phyloP scores from a whole-genome alignment of 2,329 filamentous ascomycete genomes.

The Cercospora sojina region DNA sequence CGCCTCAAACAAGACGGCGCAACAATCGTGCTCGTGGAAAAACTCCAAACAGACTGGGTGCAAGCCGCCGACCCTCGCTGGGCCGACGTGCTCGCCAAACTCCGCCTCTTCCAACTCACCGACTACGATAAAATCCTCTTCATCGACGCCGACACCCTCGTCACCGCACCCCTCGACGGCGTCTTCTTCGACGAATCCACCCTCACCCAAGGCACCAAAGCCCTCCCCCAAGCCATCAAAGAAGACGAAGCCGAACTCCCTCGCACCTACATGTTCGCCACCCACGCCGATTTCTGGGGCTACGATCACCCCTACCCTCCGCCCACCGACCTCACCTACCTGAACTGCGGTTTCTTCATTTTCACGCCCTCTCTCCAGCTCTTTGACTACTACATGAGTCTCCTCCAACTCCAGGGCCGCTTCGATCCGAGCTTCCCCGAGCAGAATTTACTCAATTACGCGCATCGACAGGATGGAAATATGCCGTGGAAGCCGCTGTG shows the following conservation, averaged over 20 bases:
- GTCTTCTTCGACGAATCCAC: conserved; percentile 42
- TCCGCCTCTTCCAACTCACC: conserved; percentile 39
- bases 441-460: conserved; percentile 45
- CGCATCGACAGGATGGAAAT: conserved; percentile 40
- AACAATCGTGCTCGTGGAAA: conserved; percentile 38
- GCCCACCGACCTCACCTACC: conserved; percentile 30
- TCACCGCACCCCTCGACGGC: conserved; percentile 31
- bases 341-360: conserved; percentile 44
- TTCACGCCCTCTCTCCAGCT: conserved; percentile 37
- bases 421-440: conserved; percentile 40
- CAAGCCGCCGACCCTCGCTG: conserved; percentile 32
- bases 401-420: conserved; percentile 36
- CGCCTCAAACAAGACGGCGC: conserved; percentile 40
- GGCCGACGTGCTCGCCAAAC: conserved; percentile 40
- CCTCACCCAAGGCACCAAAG: conserved; percentile 33
- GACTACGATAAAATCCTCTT: conserved; percentile 40
- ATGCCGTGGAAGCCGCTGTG: conserved; percentile 45
- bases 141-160: conserved; percentile 38
- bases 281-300: conserved; percentile 36
- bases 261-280: conserved; percentile 43
- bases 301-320: conserved; percentile 39
- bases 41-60: conserved; percentile 37
- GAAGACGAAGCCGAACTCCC: conserved; percentile 41
- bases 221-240: conserved; percentile 26
- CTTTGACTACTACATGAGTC: conserved; percentile 41